These are phyloP conservation scores for Hypomontagnella monticulosa DNA, from an alignment of 495 filamentous ascomycete species.

Conservation along the genomic window DNA sequence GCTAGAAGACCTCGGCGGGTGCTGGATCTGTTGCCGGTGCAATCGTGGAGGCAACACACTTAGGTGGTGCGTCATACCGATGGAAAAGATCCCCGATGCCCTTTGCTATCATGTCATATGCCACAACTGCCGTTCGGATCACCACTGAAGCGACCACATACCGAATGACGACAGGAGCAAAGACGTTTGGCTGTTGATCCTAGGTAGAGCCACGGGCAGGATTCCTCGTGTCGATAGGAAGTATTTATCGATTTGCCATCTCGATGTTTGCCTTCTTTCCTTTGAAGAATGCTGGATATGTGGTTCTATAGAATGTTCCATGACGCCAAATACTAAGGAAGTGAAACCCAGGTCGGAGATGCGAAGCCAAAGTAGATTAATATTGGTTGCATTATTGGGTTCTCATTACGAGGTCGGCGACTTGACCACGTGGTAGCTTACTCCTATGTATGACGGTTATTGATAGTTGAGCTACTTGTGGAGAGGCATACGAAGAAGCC, in stretches of 20 bases:
- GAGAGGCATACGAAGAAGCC: slow-evolving; percentile 10
- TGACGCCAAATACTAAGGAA: slow-evolving; percentile 1
- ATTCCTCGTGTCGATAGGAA: neutral
- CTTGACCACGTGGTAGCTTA: slow-evolving; percentile 35
- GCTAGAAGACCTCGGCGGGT: slow-evolving; percentile 52
- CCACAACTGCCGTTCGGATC: slow-evolving; percentile 28
- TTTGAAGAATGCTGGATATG: neutral
- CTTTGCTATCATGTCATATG: slow-evolving; percentile 51
- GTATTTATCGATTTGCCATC: neutral
- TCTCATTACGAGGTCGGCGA: slow-evolving; percentile 40
- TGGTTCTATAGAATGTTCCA: neutral
- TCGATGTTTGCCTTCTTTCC: neutral
- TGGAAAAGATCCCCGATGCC: slow-evolving; percentile 54
- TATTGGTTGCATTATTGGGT: slow-evolving; percentile 41
- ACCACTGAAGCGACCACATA: neutral
- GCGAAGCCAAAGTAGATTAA: slow-evolving; percentile 24
- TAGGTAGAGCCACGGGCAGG: neutral
- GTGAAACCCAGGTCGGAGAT: slow-evolving; percentile 24
- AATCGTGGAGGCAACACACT: slow-evolving; percentile 52
- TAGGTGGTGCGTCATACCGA: slow-evolving; percentile 48
- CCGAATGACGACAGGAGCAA: neutral
- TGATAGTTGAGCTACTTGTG: slow-evolving; percentile 17
- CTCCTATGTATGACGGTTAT: slow-evolving; percentile 34
- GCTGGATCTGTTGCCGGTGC: slow-evolving; percentile 58
- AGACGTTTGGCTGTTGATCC: neutral